Evolutionary conservation across 2,329 filamentous ascomycete species (phyloP).

Genomic region (Beauveria medogensis): DNA sequence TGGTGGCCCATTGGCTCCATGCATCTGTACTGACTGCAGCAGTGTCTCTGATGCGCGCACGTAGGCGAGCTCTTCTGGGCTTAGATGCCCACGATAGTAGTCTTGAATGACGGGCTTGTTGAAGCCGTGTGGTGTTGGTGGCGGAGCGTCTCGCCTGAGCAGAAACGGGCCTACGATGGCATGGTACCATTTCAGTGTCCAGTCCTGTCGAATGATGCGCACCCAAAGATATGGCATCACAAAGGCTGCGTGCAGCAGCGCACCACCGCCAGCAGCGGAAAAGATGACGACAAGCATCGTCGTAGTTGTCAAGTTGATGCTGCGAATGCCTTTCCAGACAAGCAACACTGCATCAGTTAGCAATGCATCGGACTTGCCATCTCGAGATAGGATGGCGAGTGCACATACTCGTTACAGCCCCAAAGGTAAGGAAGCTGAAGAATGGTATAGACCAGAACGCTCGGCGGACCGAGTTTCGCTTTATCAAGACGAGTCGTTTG

Average conservation of each 20-base stretch:
- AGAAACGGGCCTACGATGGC: conserved; percentile 39
- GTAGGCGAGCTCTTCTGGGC: conserved; percentile 34
- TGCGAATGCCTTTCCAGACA: conserved; percentile 33
- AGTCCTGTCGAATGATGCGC: conserved; percentile 42
- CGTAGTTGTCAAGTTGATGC: conserved; percentile 16
- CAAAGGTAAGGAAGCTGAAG: conserved; percentile 30
- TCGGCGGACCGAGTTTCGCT: conserved; percentile 22
- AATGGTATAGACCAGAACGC: conserved; percentile 29
- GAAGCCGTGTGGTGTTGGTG: conserved; percentile 28
- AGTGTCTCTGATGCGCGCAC: conserved; percentile 27
- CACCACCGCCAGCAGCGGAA: conserved; percentile 33
- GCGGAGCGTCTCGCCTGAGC: conserved; percentile 28
- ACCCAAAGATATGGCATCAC: conserved; percentile 45
- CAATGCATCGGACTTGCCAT: not conserved
- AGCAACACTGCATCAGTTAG: conserved; percentile 38
- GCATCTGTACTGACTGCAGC: conserved; percentile 26
- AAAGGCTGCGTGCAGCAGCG: conserved; percentile 36
- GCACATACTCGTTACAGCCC: conserved; percentile 25
- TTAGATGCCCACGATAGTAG: conserved; percentile 42
- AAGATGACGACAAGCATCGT: conserved; percentile 31
- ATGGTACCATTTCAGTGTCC: conserved; percentile 41
- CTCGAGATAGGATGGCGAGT: not conserved
- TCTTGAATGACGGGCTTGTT: conserved; percentile 36
- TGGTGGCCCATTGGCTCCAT: conserved; percentile 14
- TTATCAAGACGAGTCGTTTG: conserved; percentile 24